Evolutionary conservation across 108 stramenopile species (phyloP), one percentile per base, ranked within the genome.

Genomic region (Cyclostephanos tholiformis): DNA sequence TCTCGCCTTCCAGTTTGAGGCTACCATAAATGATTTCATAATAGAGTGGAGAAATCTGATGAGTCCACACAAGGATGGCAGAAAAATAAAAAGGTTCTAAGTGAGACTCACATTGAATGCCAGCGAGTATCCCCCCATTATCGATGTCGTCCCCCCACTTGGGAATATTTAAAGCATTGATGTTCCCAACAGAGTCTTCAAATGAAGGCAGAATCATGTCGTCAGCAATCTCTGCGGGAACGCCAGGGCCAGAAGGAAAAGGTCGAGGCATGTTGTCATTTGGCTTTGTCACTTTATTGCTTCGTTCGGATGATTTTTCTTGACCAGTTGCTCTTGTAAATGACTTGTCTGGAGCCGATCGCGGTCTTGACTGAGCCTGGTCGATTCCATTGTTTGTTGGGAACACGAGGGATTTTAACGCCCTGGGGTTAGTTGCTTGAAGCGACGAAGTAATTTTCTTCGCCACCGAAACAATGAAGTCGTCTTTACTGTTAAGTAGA

Each of bases 1-100:
- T 27, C 88, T 80, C 50, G 63, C 65, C 48, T 85, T 76, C 92
- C 95, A 93, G 65, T 87, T 84, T 0, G 88, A 64, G 23, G 95
- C 87, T 88, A 48, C 11, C 10, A 13, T 26, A 55, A 20, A 12
- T 19, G 36, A 0, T 62, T 62, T 43, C 38, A 38, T n/a, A 43
- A 39, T 60, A 14, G 6, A 36, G 59, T 14, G 6, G 17, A 38
- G 32, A 56, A 9, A 56, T 29, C 23, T 56, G 23, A 56, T 56
- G 56, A 56, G 56, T 27, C 26, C 13, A 58, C 16, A 29, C 1
- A 29, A 32, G 23, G 14, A 58, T 58, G 30, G 57, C 30, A 17
- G 29, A 30, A 29, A 17, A 41, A 58, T 50, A 67, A 60, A 36
- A 20, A 66, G 55, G 20, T 49, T 46, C 16, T 46, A 36, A 14